Evolutionary conservation across 2,329 filamentous ascomycete species (phyloP).

Genomic region (Gaeumannomyces sp.): DNA sequence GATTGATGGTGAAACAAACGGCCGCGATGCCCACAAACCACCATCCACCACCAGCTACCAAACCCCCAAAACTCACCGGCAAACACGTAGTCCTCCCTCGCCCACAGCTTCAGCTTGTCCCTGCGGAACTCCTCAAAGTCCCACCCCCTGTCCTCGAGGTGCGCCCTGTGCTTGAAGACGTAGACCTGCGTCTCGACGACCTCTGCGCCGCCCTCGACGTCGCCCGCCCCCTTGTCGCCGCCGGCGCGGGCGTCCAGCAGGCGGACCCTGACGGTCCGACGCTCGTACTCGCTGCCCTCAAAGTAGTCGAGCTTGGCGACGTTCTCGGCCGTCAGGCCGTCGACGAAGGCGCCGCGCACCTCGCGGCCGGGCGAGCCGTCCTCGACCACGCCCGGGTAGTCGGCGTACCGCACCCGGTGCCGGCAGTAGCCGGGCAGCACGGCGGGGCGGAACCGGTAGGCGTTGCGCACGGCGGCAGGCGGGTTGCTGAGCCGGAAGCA

Average conservation of each 20-base stretch:
- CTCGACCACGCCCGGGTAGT: constrained; percentile 75
- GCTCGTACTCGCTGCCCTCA: constrained; percentile 69
- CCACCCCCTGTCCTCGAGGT: constrained; percentile 73
- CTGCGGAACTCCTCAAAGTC: constrained; percentile 77
- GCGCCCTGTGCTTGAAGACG: constrained; percentile 46
- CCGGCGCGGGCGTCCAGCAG: constrained; percentile 33
- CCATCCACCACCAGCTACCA: too few species aligned
- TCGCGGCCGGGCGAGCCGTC: constrained; percentile 48
- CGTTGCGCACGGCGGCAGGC: constrained; percentile 41
- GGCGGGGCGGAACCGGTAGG: constrained; percentile 65
- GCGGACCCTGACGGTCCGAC: constrained; percentile 49
- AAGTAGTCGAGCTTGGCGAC: constrained; percentile 72
- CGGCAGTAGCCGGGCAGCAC: constrained; percentile 70
- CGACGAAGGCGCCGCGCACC: constrained; percentile 65
- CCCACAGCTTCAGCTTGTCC: constrained; percentile 60
- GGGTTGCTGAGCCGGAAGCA: constrained; percentile 57
- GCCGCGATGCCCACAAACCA: too few species aligned
- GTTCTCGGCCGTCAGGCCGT: constrained; percentile 72
- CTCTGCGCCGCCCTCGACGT: constrained; percentile 35
- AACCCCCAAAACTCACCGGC: constrained; percentile 27
- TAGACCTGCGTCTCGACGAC: constrained; percentile 56
- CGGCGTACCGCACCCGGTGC: constrained; percentile 57
- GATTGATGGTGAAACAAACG: too few species aligned
- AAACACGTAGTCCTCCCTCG: constrained; percentile 42
- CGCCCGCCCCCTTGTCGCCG: constrained; percentile 32